A percentile compares a stretch with the other conserved stretches of the same genome.
phyloP scores from a whole-genome alignment of 2,329 filamentous ascomycete genomes.

The Xylogone sp. region DNA sequence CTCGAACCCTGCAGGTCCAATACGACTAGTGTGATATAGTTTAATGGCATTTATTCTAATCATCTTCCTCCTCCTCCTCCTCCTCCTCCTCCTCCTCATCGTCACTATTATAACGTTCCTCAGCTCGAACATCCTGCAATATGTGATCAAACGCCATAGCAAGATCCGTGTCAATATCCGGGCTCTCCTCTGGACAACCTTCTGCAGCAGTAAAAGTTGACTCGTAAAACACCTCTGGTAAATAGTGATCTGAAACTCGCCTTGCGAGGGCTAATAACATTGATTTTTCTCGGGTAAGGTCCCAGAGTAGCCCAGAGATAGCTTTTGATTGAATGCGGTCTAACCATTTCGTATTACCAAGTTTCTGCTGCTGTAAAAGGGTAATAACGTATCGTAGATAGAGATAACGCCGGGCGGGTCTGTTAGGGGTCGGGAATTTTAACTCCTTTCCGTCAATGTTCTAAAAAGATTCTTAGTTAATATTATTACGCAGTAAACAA shows the following conservation, averaged over 20 bases:
- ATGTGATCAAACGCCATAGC: constrained; percentile 8
- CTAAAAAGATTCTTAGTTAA: constrained; percentile 6
- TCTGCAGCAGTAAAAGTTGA: constrained; percentile 10
- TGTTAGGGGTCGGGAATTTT: constrained; percentile 7
- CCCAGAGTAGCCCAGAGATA: constrained; percentile 7
- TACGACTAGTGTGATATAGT: too few species aligned
- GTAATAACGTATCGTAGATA: constrained; percentile 8
- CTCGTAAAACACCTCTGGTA: constrained; percentile 7
- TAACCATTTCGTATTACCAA: constrained; percentile 4
- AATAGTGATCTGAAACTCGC: constrained; percentile 2
- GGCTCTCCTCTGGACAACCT: constrained; percentile 7
- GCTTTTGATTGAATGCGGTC: not conserved
- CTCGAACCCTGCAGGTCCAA: too few species aligned
- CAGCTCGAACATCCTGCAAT: constrained; percentile 6
- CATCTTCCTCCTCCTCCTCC: too few species aligned
- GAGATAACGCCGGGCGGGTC: constrained; percentile 8
- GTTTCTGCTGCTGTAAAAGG: constrained; percentile 5
- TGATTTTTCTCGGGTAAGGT: constrained; percentile 8
- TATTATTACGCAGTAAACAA: not conserved
- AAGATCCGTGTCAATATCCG: constrained; percentile 9
- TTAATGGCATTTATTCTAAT: too few species aligned
- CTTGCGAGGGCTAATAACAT: constrained; percentile 7
- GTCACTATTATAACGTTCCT: too few species aligned
- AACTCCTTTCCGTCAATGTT: constrained; percentile 7
- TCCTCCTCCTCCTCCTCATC: too few species aligned